Base-by-base conservation (phyloP, 1,139 yeast species). In the Candida mesenterica region DNA sequence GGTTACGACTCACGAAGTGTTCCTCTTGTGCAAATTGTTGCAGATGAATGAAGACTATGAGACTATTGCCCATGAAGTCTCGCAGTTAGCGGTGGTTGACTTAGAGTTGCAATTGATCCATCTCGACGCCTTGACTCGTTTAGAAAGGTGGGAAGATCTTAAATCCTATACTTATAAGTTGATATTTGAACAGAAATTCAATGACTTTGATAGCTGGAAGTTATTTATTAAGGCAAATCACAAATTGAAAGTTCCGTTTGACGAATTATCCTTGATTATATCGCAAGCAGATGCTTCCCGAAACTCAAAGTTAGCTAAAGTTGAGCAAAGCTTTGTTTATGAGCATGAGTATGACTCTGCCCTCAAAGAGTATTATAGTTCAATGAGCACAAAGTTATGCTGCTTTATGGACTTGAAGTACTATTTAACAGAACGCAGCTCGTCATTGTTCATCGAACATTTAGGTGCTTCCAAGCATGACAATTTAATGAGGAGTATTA, bases 151-250 rank as follows among this genome's bases (percentile, higher is more conserved):
- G 76, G 55, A 55, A 1, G 44, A 45, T 6, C 55, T 83, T n/a
- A 58, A 48, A 37, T 46, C 55, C 0, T 66, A 60, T 38, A 46
- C 69, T 23, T 27, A 48, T 2, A 40, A 52, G 1, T 60, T 73
- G n/a, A 48, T 79, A 8, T 60, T 70, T 20, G 61, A 60, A 2
- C 61, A 68, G 27, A 56, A 63, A 4, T 70, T 77, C 37, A 78
- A 81, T 45, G 86, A 80, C 50, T 79, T 72, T 59, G 72, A 76
- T 44, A 70, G 82, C 9, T 80, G 86, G 87, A 72, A 69, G 37
- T 52, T 61, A 24, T 59, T 73, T 38, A 66, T 81, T 19, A 55
- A 60, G 31, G 65, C 89, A 1, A 68, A 71, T 0, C 46, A 57
- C 8, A 45, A 67, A 23, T 41, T 69, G 15, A 57, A 51, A 1